phyloP scores from a whole-genome alignment of 345 rosid species.

The Capsella bursapastoris region DNA sequence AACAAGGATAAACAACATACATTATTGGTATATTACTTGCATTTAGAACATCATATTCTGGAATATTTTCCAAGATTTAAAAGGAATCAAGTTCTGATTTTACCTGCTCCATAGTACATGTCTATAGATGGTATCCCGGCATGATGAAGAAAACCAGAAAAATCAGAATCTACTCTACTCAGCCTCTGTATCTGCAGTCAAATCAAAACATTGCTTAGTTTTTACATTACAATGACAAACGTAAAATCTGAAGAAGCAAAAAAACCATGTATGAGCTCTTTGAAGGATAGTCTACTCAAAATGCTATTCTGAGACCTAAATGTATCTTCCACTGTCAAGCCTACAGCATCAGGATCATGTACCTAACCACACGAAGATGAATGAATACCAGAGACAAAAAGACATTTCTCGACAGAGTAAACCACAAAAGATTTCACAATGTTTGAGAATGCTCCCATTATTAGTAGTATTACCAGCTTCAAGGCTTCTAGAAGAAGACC shows the following conservation, averaged over 20 bases:
- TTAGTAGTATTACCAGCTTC: constrained; percentile 57
- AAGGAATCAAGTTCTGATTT: constrained; percentile 1
- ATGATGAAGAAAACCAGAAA: constrained; percentile 93
- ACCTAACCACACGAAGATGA: constrained; percentile 53
- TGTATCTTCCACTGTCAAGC: constrained; percentile 62
- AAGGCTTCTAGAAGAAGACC: constrained; percentile 70
- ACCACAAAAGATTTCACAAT: background rate
- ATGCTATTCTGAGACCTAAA: constrained; percentile 58
- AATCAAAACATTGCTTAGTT: constrained; percentile 13
- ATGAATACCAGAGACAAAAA: constrained; percentile 11
- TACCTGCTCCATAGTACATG: constrained; percentile 92
- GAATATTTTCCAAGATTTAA: background rate
- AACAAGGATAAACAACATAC: constrained; percentile 4
- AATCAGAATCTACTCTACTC: constrained; percentile 86
- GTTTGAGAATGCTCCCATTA: background rate
- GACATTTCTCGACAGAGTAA: background rate
- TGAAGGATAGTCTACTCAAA: constrained; percentile 31
- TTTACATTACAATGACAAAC: constrained; percentile 7
- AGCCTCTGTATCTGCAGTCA: constrained; percentile 80
- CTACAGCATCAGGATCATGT: constrained; percentile 71
- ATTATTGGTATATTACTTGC: constrained; percentile 13
- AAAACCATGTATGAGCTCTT: background rate
- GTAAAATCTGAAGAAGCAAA: background rate
- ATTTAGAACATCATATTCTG: constrained; percentile 1
- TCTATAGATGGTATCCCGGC: constrained; percentile 90